Evolutionary conservation across 2,329 filamentous ascomycete species (phyloP).

Genomic region (Fusarium succisae): DNA sequence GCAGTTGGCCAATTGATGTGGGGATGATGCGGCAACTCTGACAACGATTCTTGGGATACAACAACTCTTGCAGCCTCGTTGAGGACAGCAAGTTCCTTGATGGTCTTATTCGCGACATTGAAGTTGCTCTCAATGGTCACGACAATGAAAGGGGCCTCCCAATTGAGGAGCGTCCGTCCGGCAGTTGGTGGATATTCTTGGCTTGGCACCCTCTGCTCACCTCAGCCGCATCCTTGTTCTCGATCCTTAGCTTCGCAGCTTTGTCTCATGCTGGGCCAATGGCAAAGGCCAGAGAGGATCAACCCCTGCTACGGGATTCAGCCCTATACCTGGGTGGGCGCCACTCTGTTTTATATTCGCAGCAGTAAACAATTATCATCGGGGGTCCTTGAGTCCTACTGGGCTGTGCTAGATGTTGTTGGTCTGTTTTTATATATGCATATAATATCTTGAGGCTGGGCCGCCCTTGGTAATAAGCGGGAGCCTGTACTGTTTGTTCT

Average conservation of each 20-base stretch:
- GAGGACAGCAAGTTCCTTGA: not conserved
- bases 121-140: not conserved
- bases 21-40: not conserved
- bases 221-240: constrained; percentile 10
- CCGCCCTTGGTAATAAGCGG: not conserved
- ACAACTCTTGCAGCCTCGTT: not conserved
- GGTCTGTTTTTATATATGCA: constrained; percentile 7
- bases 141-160: not conserved
- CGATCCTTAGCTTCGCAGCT: not conserved
- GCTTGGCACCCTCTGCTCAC: constrained; percentile 6
- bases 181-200: constrained; percentile 11
- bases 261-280: constrained; percentile 10
- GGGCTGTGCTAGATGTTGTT: constrained; percentile 4
- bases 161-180: not conserved
- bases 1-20: not conserved
- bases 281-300: not conserved
- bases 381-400: not conserved
- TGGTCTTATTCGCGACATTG: not conserved
- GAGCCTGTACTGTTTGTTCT: not conserved
- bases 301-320: constrained; percentile 5
- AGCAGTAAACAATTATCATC: not conserved
- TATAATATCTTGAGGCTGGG: constrained; percentile 8
- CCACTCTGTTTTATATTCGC: constrained; percentile 9
- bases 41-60: not conserved
- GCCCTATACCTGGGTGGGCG: constrained; percentile 3